phyloP scores from a whole-genome alignment of 2,329 filamentous ascomycete genomes.

The Trichophaea hybrida region DNA sequence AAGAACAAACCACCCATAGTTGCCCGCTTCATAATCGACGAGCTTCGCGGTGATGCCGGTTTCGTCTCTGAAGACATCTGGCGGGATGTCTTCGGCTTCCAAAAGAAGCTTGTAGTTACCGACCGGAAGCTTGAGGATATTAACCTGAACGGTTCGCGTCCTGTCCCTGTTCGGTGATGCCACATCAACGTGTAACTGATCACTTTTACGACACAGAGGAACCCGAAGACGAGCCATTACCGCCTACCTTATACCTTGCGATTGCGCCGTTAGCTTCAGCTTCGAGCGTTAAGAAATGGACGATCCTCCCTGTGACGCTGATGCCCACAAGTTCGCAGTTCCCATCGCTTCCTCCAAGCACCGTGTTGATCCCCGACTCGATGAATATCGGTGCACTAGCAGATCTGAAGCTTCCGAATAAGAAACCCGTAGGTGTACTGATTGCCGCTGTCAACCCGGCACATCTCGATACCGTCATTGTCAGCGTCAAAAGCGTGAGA shows the following conservation, averaged over 20 bases:
- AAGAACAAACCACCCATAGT: conserved; percentile 60
- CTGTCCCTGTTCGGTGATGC: conserved; percentile 24
- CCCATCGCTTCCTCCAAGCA: conserved; percentile 55
- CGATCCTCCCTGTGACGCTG: conserved; percentile 60
- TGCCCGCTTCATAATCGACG: conserved; percentile 70
- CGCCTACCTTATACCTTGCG: conserved; percentile 33
- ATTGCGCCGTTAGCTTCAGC: conserved; percentile 31
- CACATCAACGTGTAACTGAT: conserved; percentile 24
- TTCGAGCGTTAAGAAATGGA: conserved; percentile 56
- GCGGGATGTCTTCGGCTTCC: conserved; percentile 59
- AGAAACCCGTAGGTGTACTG: conserved; percentile 52
- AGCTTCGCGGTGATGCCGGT: conserved; percentile 72
- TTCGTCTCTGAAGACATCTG: conserved; percentile 78
- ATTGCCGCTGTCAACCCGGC: conserved; percentile 69
- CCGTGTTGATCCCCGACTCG: conserved; percentile 56
- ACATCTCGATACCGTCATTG: conserved; percentile 69
- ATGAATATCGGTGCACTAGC: conserved; percentile 30
- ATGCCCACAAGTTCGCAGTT: conserved; percentile 37
- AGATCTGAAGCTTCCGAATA: conserved; percentile 38
- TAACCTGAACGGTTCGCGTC: conserved; percentile 24
- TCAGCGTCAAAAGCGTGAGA: conserved; percentile 72
- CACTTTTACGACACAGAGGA: conserved; percentile 31
- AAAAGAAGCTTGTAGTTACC: conserved; percentile 31
- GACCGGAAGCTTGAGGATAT: conserved; percentile 25
- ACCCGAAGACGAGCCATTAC: conserved; percentile 35